These are phyloP conservation scores for Serpula lacrymans DNA, from an alignment of 768 basidiomycete genomes.

Conservation along the genomic window DNA sequence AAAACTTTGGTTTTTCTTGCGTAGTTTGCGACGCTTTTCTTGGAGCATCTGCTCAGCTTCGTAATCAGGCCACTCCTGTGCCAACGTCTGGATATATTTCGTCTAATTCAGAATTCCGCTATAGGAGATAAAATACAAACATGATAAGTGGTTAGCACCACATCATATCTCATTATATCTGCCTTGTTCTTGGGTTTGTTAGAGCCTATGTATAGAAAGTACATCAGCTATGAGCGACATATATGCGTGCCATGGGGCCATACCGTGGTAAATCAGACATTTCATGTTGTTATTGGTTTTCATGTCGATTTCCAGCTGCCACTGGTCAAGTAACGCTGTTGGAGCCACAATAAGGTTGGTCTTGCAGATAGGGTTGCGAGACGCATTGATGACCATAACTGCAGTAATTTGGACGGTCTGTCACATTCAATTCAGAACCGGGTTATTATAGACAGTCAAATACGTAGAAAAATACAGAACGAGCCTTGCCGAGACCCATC, in stretches of 20 bases:
- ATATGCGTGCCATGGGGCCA: neutral
- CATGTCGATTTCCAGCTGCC: conserved; percentile 57
- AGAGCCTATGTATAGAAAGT: conserved; percentile 20
- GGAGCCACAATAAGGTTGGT: conserved; percentile 69
- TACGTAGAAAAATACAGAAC: conserved; percentile 4
- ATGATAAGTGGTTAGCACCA: conserved; percentile 58
- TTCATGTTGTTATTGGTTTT: conserved; percentile 48
- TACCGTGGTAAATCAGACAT: conserved; percentile 63
- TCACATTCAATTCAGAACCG: conserved; percentile 41
- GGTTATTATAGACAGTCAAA: neutral
- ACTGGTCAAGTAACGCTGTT: conserved; percentile 63
- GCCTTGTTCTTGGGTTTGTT: conserved; percentile 43
- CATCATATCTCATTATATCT: conserved; percentile 54
- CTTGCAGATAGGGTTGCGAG: conserved; percentile 48
- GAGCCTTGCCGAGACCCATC: conserved; percentile 58
- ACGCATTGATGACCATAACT: conserved; percentile 50
- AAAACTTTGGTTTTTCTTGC: conserved; percentile 14
- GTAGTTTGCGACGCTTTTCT: conserved; percentile 13
- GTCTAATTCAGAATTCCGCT: too few relatives aligned
- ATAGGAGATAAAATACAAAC: conserved; percentile 16
- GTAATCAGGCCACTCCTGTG: conserved; percentile 55
- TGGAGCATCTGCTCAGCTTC: conserved; percentile 38
- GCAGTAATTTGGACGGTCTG: conserved; percentile 63
- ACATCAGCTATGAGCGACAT: neutral
- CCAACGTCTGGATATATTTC: conserved; percentile 47